phyloP scores from a whole-genome alignment of 2,329 filamentous ascomycete genomes.

The Mollisia scopiformis region DNA sequence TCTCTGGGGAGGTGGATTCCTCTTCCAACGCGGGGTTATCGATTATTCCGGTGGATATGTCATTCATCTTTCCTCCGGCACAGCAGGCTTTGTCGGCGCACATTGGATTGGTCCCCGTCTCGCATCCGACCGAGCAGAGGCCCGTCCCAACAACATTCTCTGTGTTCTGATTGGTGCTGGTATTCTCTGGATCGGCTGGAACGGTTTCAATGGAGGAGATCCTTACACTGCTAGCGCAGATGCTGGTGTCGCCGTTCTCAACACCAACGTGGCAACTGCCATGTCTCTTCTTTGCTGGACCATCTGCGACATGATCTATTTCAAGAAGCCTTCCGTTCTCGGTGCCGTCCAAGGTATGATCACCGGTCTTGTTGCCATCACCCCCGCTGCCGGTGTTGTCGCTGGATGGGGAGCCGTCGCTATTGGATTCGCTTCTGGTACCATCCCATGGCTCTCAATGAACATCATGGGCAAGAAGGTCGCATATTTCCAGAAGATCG shows the following conservation, averaged over 20 bases:
- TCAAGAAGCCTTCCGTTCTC: constrained; percentile 52
- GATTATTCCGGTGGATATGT: constrained; percentile 57
- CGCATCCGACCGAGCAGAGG: constrained; percentile 46
- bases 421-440: constrained; percentile 47
- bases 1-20: constrained; percentile 50
- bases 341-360: constrained; percentile 55
- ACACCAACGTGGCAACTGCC: constrained; percentile 53
- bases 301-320: constrained; percentile 47
- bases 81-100: constrained; percentile 49
- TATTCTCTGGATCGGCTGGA: constrained; percentile 56
- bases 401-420: constrained; percentile 54
- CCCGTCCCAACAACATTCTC: constrained; percentile 50
- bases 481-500: constrained; percentile 62
- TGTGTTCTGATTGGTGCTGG: constrained; percentile 49
- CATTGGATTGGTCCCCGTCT: constrained; percentile 52
- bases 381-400: constrained; percentile 52
- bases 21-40: constrained; percentile 48
- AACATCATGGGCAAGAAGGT: constrained; percentile 48
- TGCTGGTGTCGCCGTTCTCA: constrained; percentile 53
- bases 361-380: constrained; percentile 55
- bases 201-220: constrained; percentile 56
- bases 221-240: constrained; percentile 53
- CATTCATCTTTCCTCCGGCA: constrained; percentile 55
- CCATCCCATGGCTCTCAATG: constrained; percentile 52
- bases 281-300: constrained; percentile 51